Evolutionary conservation across 2,329 filamentous ascomycete genomes (phyloP).

Genomic region (Cladosporium velox): DNA sequence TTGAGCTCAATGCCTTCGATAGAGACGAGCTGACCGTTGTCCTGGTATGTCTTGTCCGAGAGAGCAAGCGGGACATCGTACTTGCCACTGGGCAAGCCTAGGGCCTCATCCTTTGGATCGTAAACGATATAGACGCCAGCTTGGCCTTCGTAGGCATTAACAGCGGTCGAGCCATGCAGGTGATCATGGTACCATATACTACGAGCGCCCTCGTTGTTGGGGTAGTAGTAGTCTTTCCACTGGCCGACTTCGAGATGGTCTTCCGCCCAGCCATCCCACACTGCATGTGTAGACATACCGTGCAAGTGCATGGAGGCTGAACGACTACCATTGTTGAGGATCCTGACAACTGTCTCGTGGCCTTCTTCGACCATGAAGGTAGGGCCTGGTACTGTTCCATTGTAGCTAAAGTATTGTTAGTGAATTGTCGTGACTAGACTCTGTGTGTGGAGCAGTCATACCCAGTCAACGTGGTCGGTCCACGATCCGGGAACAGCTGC

Average conservation of each 20-base stretch:
- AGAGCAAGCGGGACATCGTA: conserved; percentile 58
- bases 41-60: conserved; percentile 54
- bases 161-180: conserved; percentile 48
- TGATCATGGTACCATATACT: conserved; percentile 61
- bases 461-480: conserved; percentile 47
- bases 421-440: too few species aligned
- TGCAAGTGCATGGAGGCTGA: conserved; percentile 57
- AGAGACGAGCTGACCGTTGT: conserved; percentile 53
- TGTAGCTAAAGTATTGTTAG: conserved; percentile 14
- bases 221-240: conserved; percentile 63
- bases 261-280: conserved; percentile 56
- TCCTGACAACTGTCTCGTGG: conserved; percentile 56
- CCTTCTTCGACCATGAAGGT: conserved; percentile 54
- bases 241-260: conserved; percentile 55
- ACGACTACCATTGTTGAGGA: conserved; percentile 52
- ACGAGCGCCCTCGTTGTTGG: conserved; percentile 56
- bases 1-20: conserved; percentile 48
- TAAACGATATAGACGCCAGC: conserved; percentile 58
- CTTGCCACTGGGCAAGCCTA: conserved; percentile 54
- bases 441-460: background rate
- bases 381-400: conserved; percentile 58
- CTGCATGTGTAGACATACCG: conserved; percentile 49
- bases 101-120: conserved; percentile 51
- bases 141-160: conserved; percentile 60
- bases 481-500: conserved; percentile 48